These are phyloP conservation scores for Dactylorhiza incarnata DNA, from an alignment of 106 monocot genomes.

Conservation along the genomic window DNA sequence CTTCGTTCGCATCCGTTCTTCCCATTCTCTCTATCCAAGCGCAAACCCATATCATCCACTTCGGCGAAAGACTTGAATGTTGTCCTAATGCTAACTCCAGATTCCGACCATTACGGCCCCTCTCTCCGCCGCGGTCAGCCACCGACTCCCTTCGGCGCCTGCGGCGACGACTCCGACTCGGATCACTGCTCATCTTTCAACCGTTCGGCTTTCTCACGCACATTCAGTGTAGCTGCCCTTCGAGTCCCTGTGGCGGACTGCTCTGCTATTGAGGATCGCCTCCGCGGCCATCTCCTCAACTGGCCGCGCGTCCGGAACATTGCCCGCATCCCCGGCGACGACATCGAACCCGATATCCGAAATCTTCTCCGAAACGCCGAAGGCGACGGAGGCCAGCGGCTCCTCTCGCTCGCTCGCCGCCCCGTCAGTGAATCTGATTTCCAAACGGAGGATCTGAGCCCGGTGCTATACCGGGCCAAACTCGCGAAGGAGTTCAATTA, in stretches of 20 bases:
- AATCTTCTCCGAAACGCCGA: constrained; percentile 4
- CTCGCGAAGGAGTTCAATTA: constrained; percentile 77
- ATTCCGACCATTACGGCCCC: constrained; percentile 33
- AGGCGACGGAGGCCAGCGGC: constrained; percentile 18
- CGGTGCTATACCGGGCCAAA: constrained; percentile 82
- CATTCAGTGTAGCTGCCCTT: constrained; percentile 63
- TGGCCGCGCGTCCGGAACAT: constrained; percentile 92
- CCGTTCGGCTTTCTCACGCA: constrained; percentile 35
- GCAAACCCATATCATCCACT: not conserved
- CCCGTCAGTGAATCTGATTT: not conserved
- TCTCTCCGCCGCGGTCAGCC: constrained; percentile 32
- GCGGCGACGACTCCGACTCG: not conserved
- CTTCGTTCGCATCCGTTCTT: not conserved
- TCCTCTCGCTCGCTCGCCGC: constrained; percentile 17
- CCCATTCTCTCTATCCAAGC: not conserved
- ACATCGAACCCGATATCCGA: constrained; percentile 41
- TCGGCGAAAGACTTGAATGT: not conserved
- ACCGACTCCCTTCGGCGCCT: not conserved
- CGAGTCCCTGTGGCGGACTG: constrained; percentile 67
- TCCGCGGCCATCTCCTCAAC: constrained; percentile 99
- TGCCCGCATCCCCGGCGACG: constrained; percentile 66
- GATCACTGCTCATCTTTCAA: constrained; percentile 15
- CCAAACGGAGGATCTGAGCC: constrained; percentile 16
- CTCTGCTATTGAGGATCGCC: constrained; percentile 63
- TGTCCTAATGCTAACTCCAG: not conserved